These are phyloP conservation scores for Chaetomiaceae sp. DNA, from an alignment of 2,329 filamentous ascomycete species.

Conservation along the genomic window DNA sequence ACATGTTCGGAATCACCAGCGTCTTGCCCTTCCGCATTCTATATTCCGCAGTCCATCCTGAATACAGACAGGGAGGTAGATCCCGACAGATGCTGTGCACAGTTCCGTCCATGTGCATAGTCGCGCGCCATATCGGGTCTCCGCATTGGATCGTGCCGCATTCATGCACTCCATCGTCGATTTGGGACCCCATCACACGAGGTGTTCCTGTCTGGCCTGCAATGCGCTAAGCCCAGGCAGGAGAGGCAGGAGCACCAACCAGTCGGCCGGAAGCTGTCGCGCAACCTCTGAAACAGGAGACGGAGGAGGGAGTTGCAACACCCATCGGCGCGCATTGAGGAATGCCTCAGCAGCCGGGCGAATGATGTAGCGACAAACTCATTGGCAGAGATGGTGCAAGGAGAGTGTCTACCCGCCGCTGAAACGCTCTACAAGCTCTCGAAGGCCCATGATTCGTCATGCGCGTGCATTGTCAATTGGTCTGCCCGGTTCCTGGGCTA, in stretches of 20 bases:
- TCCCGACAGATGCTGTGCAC: no score
- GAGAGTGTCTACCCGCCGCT: slow-evolving; percentile 4
- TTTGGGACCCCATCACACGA: slow-evolving; percentile 5
- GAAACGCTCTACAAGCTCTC: slow-evolving; percentile 20
- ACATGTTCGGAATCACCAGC: no score
- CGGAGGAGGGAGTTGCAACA: slow-evolving; percentile 1
- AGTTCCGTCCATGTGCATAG: no score
- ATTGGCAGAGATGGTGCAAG: slow-evolving; percentile 6
- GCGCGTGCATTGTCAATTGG: slow-evolving; percentile 1
- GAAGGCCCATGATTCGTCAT: slow-evolving; percentile 13
- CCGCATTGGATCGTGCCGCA: slow-evolving; percentile 22
- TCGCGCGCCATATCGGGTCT: slow-evolving; percentile 21
- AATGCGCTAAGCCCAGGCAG: slow-evolving; percentile 17
- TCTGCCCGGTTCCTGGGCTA: slow-evolving; percentile 7
- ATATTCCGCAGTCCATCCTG: no score
- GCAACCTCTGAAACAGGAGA: slow-evolving; percentile 19
- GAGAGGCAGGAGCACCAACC: slow-evolving; percentile 11
- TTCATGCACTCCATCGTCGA: slow-evolving; percentile 20
- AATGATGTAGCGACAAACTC: slow-evolving; percentile 7
- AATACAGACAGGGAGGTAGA: no score
- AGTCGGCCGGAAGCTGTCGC: slow-evolving; percentile 17
- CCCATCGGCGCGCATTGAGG: neutral
- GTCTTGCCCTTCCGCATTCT: no score
- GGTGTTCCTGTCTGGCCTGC: slow-evolving; percentile 2
- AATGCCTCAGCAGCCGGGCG: neutral